Percentiles rank a stretch among this genome's conserved stretches.
Conservation (phyloP, 2,329 filamentous ascomycete species). For the Diplocarpon mali region DNA sequence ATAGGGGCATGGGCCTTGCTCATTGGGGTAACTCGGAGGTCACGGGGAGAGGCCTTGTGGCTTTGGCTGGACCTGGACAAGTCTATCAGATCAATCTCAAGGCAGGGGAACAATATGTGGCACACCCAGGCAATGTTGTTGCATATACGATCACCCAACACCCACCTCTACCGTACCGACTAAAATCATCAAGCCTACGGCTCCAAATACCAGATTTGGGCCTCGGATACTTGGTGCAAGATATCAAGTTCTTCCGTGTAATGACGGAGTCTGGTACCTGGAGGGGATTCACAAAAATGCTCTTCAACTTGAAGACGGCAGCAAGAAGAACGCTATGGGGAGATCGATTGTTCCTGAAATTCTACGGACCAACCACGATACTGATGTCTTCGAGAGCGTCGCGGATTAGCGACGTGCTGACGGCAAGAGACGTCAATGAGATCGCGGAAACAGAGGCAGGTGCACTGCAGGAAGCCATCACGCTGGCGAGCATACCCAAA, state of each 20-base stretch:
- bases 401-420: conserved; percentile 66
- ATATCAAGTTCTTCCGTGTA: conserved; percentile 60
- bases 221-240: conserved; percentile 52
- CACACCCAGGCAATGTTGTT: conserved; percentile 82
- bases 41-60: conserved; percentile 78
- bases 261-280: conserved; percentile 64
- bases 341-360: conserved; percentile 82
- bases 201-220: conserved; percentile 67
- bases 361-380: conserved; percentile 76
- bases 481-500: conserved; percentile 33
- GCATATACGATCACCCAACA: conserved; percentile 73
- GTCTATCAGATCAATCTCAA: conserved; percentile 76
- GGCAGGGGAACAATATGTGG: conserved; percentile 79
- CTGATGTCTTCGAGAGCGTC: conserved; percentile 81
- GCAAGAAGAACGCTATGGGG: conserved; percentile 81
- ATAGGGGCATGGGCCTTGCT: conserved; percentile 61
- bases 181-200: conserved; percentile 63
- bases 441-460: conserved; percentile 76
- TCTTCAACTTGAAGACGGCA: conserved; percentile 64
- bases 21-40: conserved; percentile 88
- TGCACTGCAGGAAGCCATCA: conserved; percentile 48
- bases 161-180: conserved; percentile 72
- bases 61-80: conserved; percentile 76
- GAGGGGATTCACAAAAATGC: conserved; percentile 51
- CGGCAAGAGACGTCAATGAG: conserved; percentile 72